Base-by-base conservation (phyloP, 2,329 filamentous ascomycete species). In the Orbilia javanica region DNA sequence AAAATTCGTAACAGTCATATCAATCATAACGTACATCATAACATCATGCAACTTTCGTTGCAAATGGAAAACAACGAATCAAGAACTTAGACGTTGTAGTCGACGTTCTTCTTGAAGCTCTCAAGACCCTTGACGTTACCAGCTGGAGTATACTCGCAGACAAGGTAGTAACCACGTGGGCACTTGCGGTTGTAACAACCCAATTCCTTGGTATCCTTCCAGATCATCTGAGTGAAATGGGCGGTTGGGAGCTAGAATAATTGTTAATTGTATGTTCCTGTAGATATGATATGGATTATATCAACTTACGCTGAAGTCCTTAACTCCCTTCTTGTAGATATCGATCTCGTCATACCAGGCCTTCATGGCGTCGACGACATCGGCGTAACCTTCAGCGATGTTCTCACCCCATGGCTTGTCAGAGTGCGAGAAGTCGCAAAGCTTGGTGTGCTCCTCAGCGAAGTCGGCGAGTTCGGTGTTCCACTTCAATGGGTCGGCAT, bases 341-440 rank as follows among this genome's bases (percentile, higher is more conserved):
- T 92, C 86, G 84, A 97, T 93, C 82, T 88, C 89, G 84, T 95
- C 93, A 88, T 97, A 97, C 93, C 96, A 97, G 85, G 91, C 87
- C 83, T 95, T 88, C 82, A 90, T 93, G 83, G 95, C 90, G 81
- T 91, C 90, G 79, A 88, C 86, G 67, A 89, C 89, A n/a, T 85
- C 83, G 1, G 84, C 82, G 76, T 89, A 87, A 81, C 90, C 87
- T 78, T 91, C 90, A 82, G 93, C 94, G 71, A 98, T 91, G 88
- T 98, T 99, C 86, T 99, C 96, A 80, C 96, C 96, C 83, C 96
- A 96, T 87, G 66, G 89, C 89, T 50, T 50, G 62, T 86, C 87
- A 79, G 89, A 88, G 84, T 98, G 95, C 34, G 85, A 87, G 81
- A 94, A 95, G 44, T 88, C 86, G 84, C 94, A 97, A 29, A 83